Base-by-base conservation (phyloP, 441 rosid genomes). In the Raphanus hybrid region DNA sequence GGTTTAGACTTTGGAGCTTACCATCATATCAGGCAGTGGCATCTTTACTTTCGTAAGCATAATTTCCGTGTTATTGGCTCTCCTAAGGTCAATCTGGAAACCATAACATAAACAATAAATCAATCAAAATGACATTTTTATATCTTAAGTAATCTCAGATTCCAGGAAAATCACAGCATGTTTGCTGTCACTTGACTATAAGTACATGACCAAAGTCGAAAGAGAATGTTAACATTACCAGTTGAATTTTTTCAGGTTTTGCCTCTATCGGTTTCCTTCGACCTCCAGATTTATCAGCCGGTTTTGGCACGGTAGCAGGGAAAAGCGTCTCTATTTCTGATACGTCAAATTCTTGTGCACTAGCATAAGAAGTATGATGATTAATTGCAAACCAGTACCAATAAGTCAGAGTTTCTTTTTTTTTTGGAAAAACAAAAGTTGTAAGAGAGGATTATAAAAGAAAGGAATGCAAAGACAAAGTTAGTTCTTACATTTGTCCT, bases 1-100 rank as follows among this genome's bases (percentile, higher is more conserved):
- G 7, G 35, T 54, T 73, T 23, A 2, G 26, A 23, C 26, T 23
- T 55, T 54, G 71, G 54, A 82, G 79, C 93, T 87, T 85, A 96
- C 99, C 99, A 93, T 93, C 98, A 96, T 88, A 85, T 90, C 97
- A 70, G 97, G 78, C 72, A 96, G 91, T 10, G 97, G 95, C 97
- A 93, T 92, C 89, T 96, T 96, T 59, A 93, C 94, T 86, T 89
- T 96, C 29, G 97, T 87, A 76, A 96, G 99, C 97, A 90, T 90
- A 77, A 96, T 91, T 86, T 92, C 98, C 63, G 93, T 89, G 87
- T 90, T 95, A 79, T 91, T 85, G 74, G 99, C 97, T 86, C 97
- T 92, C 82, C 97, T 85, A 82, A 89, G 82, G 71, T 96, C 98
- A 81, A 96, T 72, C 99, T 96, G 78, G 80, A 88, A 68, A 70